phyloP scores from a whole-genome alignment of 2,329 filamentous ascomycete species.

The Lecanicillium sp. region DNA sequence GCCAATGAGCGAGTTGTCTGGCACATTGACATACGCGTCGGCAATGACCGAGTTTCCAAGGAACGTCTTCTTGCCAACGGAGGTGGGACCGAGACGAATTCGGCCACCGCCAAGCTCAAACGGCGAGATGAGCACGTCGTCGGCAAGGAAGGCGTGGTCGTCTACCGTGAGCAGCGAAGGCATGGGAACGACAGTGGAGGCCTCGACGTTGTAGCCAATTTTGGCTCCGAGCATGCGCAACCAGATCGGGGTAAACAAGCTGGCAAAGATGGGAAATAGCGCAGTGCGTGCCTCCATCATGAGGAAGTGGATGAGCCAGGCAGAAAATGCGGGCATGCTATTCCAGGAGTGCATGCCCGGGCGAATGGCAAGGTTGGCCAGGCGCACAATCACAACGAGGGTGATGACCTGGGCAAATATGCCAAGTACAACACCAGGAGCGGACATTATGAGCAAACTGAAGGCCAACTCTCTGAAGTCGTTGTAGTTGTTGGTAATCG shows the following conservation, averaged over 20 bases:
- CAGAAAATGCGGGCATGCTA: slow-evolving; percentile 17
- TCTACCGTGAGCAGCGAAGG: slow-evolving; percentile 18
- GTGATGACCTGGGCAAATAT: slow-evolving; percentile 7
- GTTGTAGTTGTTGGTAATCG: slow-evolving; percentile 15
- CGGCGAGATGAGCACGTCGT: slow-evolving; percentile 18
- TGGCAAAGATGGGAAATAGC: slow-evolving; percentile 20
- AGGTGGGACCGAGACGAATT: slow-evolving; percentile 14
- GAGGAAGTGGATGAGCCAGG: slow-evolving; percentile 17
- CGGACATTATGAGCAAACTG: slow-evolving; percentile 10
- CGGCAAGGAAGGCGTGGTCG: slow-evolving; percentile 19
- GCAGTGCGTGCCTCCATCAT: slow-evolving; percentile 14
- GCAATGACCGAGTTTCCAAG: slow-evolving; percentile 20
- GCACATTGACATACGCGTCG: slow-evolving; percentile 14
- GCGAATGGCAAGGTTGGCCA: slow-evolving; percentile 14
- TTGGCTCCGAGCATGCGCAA: slow-evolving; percentile 17
- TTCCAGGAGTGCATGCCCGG: slow-evolving; percentile 19
- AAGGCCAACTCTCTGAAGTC: slow-evolving; percentile 13
- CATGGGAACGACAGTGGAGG: slow-evolving; percentile 17
- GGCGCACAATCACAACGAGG: slow-evolving; percentile 9
- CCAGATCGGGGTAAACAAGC: slow-evolving; percentile 18
- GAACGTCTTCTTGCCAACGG: slow-evolving; percentile 16
- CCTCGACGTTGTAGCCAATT: slow-evolving; percentile 17
- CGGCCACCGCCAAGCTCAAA: slow-evolving; percentile 15
- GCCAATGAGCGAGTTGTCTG: slow-evolving; percentile 16
- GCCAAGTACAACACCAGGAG: slow-evolving; percentile 13